Percentiles rank a stretch among this genome's conserved stretches.
Conservation (phyloP, 108 stramenopile genomes). For the Nitzschia palea region DNA sequence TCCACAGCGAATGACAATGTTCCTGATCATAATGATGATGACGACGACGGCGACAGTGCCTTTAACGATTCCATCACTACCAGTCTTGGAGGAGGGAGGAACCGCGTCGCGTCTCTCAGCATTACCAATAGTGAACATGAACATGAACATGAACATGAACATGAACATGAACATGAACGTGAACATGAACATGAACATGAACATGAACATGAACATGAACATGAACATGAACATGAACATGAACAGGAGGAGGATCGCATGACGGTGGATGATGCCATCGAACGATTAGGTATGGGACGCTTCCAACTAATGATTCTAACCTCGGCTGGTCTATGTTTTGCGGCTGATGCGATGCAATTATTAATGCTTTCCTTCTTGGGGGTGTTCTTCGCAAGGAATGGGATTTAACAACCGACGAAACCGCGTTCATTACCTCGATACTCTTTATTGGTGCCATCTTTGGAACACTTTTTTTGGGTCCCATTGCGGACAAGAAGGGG, state of each 20-base stretch:
- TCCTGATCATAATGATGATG: too few relatives aligned
- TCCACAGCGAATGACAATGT: too few relatives aligned
- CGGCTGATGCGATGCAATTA: slow-evolving; percentile 82
- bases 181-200: neutral
- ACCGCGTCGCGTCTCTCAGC: too few relatives aligned
- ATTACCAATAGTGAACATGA: too few relatives aligned
- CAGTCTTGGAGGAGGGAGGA: neutral
- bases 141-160: too few relatives aligned
- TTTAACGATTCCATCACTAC: too few relatives aligned
- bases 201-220: neutral
- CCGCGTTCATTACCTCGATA: slow-evolving; percentile 57
- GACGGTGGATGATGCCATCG: slow-evolving; percentile 73
- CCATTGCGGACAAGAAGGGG: slow-evolving; percentile 72
- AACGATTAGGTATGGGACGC: slow-evolving; percentile 63
- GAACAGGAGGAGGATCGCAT: neutral
- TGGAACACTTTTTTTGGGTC: slow-evolving; percentile 78
- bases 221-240: neutral
- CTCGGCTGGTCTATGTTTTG: slow-evolving; percentile 83
- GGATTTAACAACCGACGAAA: slow-evolving; percentile 54
- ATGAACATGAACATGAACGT: too few relatives aligned
- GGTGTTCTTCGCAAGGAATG: slow-evolving; percentile 67
- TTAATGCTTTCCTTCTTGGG: slow-evolving; percentile 72
- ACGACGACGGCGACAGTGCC: too few relatives aligned
- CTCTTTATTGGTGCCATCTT: slow-evolving; percentile 78
- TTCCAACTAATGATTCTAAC: slow-evolving; percentile 67